These are phyloP conservation scores for Chenopodium album DNA, from an alignment of 148 eudicot genomes.

Conservation along the genomic window DNA sequence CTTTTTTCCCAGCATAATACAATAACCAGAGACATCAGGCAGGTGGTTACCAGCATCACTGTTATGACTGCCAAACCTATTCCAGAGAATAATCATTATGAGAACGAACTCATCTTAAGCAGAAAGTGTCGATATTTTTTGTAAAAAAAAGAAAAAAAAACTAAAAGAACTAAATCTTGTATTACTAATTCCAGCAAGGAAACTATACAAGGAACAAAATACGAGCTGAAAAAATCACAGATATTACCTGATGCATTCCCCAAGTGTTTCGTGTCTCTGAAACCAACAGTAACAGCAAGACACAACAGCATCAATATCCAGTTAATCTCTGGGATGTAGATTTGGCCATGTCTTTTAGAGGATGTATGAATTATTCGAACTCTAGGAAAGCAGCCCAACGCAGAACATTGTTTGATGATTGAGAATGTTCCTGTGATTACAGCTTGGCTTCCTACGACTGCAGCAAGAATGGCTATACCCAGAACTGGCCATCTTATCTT, in stretches of 20 bases:
- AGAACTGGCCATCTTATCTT: constrained; percentile 72
- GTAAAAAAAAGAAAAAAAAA: too few relatives aligned
- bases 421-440: constrained; percentile 70
- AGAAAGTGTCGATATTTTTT: neutral
- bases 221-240: neutral
- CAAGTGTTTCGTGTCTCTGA: constrained; percentile 55
- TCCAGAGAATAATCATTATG: constrained; percentile 12
- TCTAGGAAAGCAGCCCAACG: constrained; percentile 68
- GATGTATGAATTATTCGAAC: constrained; percentile 81
- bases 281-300: constrained; percentile 51
- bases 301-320: constrained; percentile 65
- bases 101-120: neutral
- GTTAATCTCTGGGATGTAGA: constrained; percentile 81
- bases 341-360: constrained; percentile 60
- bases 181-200: neutral
- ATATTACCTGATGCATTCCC: constrained; percentile 81
- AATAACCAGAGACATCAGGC: constrained; percentile 95
- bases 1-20: constrained; percentile 81
- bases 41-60: constrained; percentile 92
- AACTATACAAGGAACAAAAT: neutral
- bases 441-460: constrained; percentile 89
- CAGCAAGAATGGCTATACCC: constrained; percentile 60
- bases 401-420: constrained; percentile 59
- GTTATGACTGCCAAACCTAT: constrained; percentile 93
- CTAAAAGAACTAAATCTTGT: too few relatives aligned